Evolutionary conservation across 306 rosid genomes (phyloP), one percentile per base, ranked within the genome.

Genomic region (Casuarina glauca): DNA sequence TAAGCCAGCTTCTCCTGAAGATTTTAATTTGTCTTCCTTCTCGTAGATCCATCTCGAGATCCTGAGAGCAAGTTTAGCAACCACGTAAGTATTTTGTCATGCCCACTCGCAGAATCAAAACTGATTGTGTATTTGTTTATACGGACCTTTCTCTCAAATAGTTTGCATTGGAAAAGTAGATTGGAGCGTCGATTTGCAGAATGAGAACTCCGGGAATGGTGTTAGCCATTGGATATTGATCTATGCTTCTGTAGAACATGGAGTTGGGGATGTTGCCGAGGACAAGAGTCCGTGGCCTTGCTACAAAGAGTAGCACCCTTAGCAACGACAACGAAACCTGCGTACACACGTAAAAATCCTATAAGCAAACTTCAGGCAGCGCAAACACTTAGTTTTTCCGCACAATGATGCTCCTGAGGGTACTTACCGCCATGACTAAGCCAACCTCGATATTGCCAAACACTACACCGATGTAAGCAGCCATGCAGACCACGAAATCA

Each of bases 41-140:
- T 95, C 97, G 82, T 88, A 89, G 84, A 95, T 87, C 99, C 99
- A 95, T 86, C 97, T 91, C 71, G 86, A 39, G 86, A 93, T 90
- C 87, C 99, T 95, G 78, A 32, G 84, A 53, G 71, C 39, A 80
- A 51, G 32, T 8, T 81, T 44, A 52, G 48, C 35, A 70, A 52
- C 19, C 9, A 49, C 52, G 32, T 20, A 17, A 58, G 9, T 58
- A 58, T 58, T 26, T 58, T 58, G 4, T 58, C 38, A 26, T 58
- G 64, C 38, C 5, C 2, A 9, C 51, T 8, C 51, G 2, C 3
- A 17, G 6, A 26, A 48, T 61, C 12, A 13, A 38, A 32, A 1
- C 11, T 61, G 1, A 13, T 10, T 2, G 35, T 26, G 7, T 19
- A 60, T 9, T 12, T 61, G 3, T 19, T 3, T 19, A 68, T 5